Evolutionary conservation across 176 grass and related monocot genomes (phyloP), one percentile per base, ranked within the genome.

Genomic region (Oryza australiensis): DNA sequence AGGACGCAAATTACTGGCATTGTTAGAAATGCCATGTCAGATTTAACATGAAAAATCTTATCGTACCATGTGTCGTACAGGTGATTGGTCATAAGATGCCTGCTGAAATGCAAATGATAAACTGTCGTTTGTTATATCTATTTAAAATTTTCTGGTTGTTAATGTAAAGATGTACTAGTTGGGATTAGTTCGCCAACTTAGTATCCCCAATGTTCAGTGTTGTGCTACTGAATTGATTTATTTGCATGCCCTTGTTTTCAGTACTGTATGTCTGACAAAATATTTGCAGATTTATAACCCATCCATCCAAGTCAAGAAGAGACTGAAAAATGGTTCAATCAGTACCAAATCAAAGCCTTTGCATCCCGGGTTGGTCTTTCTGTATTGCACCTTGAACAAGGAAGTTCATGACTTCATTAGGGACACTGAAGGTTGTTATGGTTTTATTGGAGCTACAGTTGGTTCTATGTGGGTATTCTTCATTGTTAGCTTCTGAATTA

Each of bases 381-480:
- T 99, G 14, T 71, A 95, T 41, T 99, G 92, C 82, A 80, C 82
- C 20, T 82, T 99, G 64, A 84, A 95, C 85, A 91, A 93, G 76
- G 88, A 93, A 24, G 62, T 99, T 73, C 91, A 99, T 88, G 93
- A 99, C 66, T 93, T 91, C 12, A 87, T 99, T 55, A 86, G 89
- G 81, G 85, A 89, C 30, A 88, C 79, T 4, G 88, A 90, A 68
- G 96, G 96, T 4, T 79, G 94, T 80, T 88, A 84, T 42, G 96
- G 93, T 9, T 99, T 99, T 75, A 73, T 92, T 65, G 96, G 96
- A 88, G 84, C 90, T 77, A 92, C 86, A 88, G 86, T 94, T 49
- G 90, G 89, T 63, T 89, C 86, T 22, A 91, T 90, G 92, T 95
- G 84, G 49, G 69, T 75, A 38, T 12, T 64, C 37, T 76, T 33